Base-by-base conservation (phyloP, 177 flowering plant genomes). In the Tripterygium wilfordii region DNA sequence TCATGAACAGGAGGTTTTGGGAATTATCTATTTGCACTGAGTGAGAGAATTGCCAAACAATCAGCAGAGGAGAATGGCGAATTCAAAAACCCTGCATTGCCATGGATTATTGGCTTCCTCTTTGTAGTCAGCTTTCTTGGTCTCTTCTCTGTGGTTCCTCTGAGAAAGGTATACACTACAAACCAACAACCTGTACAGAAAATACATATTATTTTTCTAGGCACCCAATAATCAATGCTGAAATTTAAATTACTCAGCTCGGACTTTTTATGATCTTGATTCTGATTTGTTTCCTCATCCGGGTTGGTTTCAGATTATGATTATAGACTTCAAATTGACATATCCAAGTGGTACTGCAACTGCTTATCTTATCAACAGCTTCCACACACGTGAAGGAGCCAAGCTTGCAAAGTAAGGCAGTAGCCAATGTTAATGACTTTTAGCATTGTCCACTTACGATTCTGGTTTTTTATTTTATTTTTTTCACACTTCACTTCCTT, bases 271-370 rank as follows among this genome's bases (percentile, higher is more conserved):
- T n/a, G n/a, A n/a, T n/a, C n/a, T n/a, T n/a, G n/a, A n/a, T n/a
- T n/a, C n/a, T n/a, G n/a, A n/a, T n/a, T n/a, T n/a, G n/a, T n/a
- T n/a, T n/a, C n/a, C n/a, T n/a, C n/a, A n/a, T n/a, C n/a, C n/a
- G n/a, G n/a, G n/a, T 38, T 21, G 42, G 4, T 51, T 45, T 14
- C 66, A 77, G 82, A 74, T 74, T 10, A 74, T 77, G 82, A 45
- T 77, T 61, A 54, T 74, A n/a, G 70, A 74, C 48, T 72, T 66
- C 55, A 78, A 63, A 53, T 54, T 78, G 56, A 69, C 58, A 28
- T 78, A 75, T 42, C 83, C 83, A 19, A 75, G 80, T 67, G 83
- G 83, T 4, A 78, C 80, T 19, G 83, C 79, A 28, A 78, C 80
- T 52, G 83, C 78, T 23, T 45, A 51, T 63, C 54, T 63, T 8